A percentile compares a stretch with the other conserved stretches of the same genome.
phyloP scores from a whole-genome alignment of 2,329 filamentous ascomycete species.

The Canariomyces notabilis region DNA sequence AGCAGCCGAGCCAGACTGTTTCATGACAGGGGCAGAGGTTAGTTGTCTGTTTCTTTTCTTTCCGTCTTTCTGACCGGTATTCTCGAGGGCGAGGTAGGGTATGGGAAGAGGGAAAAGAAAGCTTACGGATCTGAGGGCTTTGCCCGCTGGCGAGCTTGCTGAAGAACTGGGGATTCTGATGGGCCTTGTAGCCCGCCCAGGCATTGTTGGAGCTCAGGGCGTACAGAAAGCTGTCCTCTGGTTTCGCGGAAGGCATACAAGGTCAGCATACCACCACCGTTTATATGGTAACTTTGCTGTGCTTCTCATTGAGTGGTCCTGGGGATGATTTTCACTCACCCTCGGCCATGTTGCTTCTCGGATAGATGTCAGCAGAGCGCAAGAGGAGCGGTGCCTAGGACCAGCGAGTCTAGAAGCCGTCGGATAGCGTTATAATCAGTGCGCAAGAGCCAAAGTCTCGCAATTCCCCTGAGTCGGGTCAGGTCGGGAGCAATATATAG shows the following conservation, averaged over 20 bases:
- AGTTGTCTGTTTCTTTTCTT: too few relatives aligned
- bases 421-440: not conserved
- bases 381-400: too few relatives aligned
- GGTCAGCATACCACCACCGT: constrained; percentile 6
- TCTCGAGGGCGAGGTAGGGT: not conserved
- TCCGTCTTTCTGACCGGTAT: too few relatives aligned
- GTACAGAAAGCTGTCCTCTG: constrained; percentile 55
- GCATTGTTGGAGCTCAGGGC: constrained; percentile 64
- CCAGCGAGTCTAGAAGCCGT: too few relatives aligned
- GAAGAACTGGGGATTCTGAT: constrained; percentile 68
- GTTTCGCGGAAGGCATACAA: not conserved
- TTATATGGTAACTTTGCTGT: too few relatives aligned
- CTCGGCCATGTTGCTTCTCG: not conserved
- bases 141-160: constrained; percentile 62
- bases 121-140: constrained; percentile 55
- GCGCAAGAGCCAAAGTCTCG: not conserved
- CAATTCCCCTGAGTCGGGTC: not conserved
- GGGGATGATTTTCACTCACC: too few relatives aligned
- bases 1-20: constrained; percentile 77
- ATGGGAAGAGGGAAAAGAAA: not conserved
- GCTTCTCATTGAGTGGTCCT: too few relatives aligned
- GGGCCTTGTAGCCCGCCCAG: constrained; percentile 61
- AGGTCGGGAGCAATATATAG: not conserved
- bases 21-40: not conserved
- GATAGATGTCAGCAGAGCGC: not conserved